A percentile compares a stretch with the other conserved stretches of the same genome.
phyloP scores from a whole-genome alignment of 2,329 filamentous ascomycete genomes.

The Metarhizium rileyi region DNA sequence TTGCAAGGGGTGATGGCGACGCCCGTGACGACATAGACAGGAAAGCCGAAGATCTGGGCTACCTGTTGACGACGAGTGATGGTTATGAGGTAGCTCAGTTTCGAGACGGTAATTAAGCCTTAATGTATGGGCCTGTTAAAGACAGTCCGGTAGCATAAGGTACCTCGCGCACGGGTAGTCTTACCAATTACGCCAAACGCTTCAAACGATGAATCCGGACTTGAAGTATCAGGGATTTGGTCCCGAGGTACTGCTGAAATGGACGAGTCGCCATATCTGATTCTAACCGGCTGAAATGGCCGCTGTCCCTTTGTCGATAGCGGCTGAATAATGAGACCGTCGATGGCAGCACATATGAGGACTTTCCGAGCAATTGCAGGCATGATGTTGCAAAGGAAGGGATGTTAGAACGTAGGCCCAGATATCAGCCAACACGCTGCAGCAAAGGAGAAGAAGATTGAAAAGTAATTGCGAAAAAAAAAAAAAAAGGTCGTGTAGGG shows the following conservation, averaged over 20 bases:
- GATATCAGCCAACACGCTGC: neutral
- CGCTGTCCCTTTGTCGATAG: conserved; percentile 50
- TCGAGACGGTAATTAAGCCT: conserved; percentile 81
- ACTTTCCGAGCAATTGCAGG: conserved; percentile 71
- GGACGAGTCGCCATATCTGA: conserved; percentile 57
- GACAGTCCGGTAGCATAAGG: neutral
- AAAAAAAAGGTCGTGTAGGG: neutral
- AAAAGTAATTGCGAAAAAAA: neutral
- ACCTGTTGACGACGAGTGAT: conserved; percentile 84
- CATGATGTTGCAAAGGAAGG: conserved; percentile 40
- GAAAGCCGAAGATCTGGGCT: conserved; percentile 71
- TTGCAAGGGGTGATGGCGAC: conserved; percentile 83
- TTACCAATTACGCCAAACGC: conserved; percentile 51
- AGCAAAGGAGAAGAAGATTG: neutral
- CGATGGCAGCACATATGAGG: conserved; percentile 67
- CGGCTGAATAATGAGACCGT: conserved; percentile 75
- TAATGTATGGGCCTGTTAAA: neutral
- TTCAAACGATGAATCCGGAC: conserved; percentile 42
- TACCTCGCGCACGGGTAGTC: conserved; percentile 6
- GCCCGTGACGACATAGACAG: conserved; percentile 80
- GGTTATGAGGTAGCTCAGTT: conserved; percentile 72
- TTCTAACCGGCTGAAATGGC: conserved; percentile 47
- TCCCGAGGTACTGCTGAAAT: conserved; percentile 36
- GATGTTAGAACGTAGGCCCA: neutral
- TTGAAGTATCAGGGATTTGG: conserved; percentile 32